A percentile compares a stretch with the other conserved stretches of the same genome.
Evolutionary conservation across 23 red algal genomes (phyloP).

Genomic region (Gracilaria gracilis): DNA sequence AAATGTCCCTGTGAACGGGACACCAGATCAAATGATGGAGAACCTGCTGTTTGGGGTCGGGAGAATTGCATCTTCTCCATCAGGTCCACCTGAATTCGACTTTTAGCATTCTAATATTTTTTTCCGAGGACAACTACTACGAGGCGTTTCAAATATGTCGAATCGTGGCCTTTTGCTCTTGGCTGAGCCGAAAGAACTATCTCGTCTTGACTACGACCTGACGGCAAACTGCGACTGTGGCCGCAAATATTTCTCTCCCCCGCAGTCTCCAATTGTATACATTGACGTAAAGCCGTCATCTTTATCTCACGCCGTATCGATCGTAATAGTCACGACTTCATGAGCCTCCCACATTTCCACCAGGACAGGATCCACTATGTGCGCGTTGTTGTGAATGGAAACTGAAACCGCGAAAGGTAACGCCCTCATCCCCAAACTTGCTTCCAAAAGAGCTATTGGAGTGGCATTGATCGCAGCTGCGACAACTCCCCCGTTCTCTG

Average conservation of each 20-base stretch:
- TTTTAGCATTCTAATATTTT: slow-evolving; percentile 2
- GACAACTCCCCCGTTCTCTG: slow-evolving; percentile 74
- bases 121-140: not conserved
- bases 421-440: slow-evolving; percentile 74
- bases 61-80: slow-evolving; percentile 32
- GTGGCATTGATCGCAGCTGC: slow-evolving; percentile 76
- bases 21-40: slow-evolving; percentile 37
- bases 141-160: slow-evolving; percentile 51
- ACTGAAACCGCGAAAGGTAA: slow-evolving; percentile 60
- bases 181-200: slow-evolving; percentile 44
- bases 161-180: slow-evolving; percentile 19
- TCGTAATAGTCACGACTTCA: slow-evolving; percentile 35
- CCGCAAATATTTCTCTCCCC: slow-evolving; percentile 55
- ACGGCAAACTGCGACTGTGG: slow-evolving; percentile 60
- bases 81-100: slow-evolving; percentile 40
- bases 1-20: slow-evolving; percentile 11
- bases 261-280: slow-evolving; percentile 66
- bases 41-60: slow-evolving; percentile 34
- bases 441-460: slow-evolving; percentile 76
- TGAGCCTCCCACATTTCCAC: slow-evolving; percentile 61
- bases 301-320: slow-evolving; percentile 50
- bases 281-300: slow-evolving; percentile 74
- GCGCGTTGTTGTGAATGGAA: slow-evolving; percentile 34
- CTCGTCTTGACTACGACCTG: slow-evolving; percentile 68
- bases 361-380: slow-evolving; percentile 52